Base-by-base conservation (phyloP, 2,329 filamentous ascomycete genomes). In the Pseudocercospora fuligena region DNA sequence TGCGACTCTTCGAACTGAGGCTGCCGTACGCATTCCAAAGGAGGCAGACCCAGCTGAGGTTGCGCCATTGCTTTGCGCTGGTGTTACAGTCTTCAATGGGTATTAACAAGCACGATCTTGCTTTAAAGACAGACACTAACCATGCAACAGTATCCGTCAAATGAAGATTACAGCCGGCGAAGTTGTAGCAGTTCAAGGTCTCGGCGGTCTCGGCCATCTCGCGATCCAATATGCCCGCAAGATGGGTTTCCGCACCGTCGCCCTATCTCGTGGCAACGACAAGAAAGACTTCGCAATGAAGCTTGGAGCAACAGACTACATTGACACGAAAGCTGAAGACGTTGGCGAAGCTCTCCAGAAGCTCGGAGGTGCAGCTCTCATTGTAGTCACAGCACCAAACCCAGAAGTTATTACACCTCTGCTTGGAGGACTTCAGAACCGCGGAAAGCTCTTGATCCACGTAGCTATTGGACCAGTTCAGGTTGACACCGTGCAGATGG, bases 361-460 rank as follows among this genome's bases (percentile, higher is more conserved):
- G 70, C 78, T 90, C 21, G 89, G 89, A 16, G 89, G 89, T 27
- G 89, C 89, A 0, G 81, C 82, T 2, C 77, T 89, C 60, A 85
- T 91, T 64, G 82, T 90, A 4, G 81, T 86, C 46, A 91, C 89
- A 2, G 88, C 88, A 3, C 89, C 89, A 5, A 88, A 86, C 73
- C 81, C 86, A 0, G 79, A 85, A 62, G 79, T 85, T 33, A 84
- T 91, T 60, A 73, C 80, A 1, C 81, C 82, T 3, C 74, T 91
- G 29, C 77, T 88, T 1, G 80, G 75, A 1, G 89, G 86, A 1
- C 80, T 90, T 7, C 84, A 80, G 4, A 73, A 83, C 0, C 77
- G 80, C 7, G 89, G 89, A 11, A 90, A 87, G 75, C 72, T 91
- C 7, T 74, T 91, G 16, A 79, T 88, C n/a, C 81, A 90, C 31